Evolutionary conservation across 345 rosid species (phyloP).

Genomic region (Nasturtium officinale): DNA sequence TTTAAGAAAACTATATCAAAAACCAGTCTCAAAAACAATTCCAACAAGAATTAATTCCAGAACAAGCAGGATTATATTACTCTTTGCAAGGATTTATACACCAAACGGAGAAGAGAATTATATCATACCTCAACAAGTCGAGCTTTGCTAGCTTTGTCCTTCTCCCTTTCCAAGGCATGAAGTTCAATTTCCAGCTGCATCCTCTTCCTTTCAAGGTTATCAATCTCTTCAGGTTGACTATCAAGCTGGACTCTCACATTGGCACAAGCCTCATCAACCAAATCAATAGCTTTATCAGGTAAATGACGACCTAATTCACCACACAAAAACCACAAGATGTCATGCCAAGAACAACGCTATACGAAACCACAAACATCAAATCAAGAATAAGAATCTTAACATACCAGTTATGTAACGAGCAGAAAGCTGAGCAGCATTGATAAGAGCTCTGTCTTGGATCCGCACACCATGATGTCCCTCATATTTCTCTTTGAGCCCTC

Average conservation of each 20-base stretch:
- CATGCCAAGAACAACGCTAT: conserved; percentile 4
- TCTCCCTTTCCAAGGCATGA: conserved; percentile 90
- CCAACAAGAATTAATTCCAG: not conserved
- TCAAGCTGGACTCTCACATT: conserved; percentile 96
- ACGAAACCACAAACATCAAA: not conserved
- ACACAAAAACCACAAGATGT: conserved; percentile 17
- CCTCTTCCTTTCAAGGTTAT: conserved; percentile 79
- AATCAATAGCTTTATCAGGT: conserved; percentile 91
- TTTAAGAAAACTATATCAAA: not conserved
- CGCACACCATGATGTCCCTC: conserved; percentile 97
- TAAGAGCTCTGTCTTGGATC: conserved; percentile 82
- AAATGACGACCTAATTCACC: conserved; percentile 68
- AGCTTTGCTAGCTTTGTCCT: conserved; percentile 93
- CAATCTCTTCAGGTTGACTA: conserved; percentile 96
- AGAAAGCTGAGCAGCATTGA: conserved; percentile 87
- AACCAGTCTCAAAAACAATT: not conserved
- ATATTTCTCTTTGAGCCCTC: conserved; percentile 90
- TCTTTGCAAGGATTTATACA: not conserved
- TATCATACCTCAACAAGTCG: conserved; percentile 73
- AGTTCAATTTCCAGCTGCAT: conserved; percentile 89
- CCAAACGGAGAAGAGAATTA: not conserved
- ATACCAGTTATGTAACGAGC: conserved; percentile 87
- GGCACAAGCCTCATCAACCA: conserved; percentile 94
- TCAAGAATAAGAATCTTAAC: not conserved
- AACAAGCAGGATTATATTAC: conserved; percentile 41